These are phyloP conservation scores for Fragaria vesca DNA, from an alignment of 306 rosid genomes.

Conservation along the genomic window DNA sequence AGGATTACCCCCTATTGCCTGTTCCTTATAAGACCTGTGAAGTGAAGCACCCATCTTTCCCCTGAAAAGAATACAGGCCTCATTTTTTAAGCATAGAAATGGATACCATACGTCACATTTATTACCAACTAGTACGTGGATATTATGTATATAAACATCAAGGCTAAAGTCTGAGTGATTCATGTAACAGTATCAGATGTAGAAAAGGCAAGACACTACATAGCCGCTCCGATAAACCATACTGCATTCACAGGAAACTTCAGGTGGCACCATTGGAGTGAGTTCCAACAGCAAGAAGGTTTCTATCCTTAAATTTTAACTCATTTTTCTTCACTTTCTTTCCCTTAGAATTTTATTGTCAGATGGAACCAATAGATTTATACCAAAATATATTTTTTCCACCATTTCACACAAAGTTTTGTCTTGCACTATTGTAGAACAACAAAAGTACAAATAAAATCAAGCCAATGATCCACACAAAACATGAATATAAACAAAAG, in stretches of 20 bases:
- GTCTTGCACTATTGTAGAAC: neutral
- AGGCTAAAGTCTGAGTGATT: neutral
- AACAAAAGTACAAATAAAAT: neutral
- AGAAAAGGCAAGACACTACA: neutral
- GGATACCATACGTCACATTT: neutral
- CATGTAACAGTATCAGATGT: neutral
- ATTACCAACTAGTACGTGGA: neutral
- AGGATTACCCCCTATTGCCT: conserved; percentile 53
- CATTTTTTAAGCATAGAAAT: neutral
- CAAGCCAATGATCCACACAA: neutral
- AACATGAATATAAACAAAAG: neutral
- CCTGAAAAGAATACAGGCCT: conserved; percentile 32
- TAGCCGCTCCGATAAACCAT: neutral
- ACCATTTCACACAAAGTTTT: neutral
- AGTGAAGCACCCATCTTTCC: conserved; percentile 69
- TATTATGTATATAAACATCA: neutral
- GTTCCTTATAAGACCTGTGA: conserved; percentile 36
- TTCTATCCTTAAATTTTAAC: neutral
- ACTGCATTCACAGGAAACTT: neutral
- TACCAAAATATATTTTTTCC: neutral
- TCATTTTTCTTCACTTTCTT: neutral
- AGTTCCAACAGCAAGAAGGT: neutral
- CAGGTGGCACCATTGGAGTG: neutral
- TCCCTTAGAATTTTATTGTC: neutral
- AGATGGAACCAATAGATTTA: neutral